Conservation (phyloP, 768 basidiomycete species). For the Lactarius indigo region DNA sequence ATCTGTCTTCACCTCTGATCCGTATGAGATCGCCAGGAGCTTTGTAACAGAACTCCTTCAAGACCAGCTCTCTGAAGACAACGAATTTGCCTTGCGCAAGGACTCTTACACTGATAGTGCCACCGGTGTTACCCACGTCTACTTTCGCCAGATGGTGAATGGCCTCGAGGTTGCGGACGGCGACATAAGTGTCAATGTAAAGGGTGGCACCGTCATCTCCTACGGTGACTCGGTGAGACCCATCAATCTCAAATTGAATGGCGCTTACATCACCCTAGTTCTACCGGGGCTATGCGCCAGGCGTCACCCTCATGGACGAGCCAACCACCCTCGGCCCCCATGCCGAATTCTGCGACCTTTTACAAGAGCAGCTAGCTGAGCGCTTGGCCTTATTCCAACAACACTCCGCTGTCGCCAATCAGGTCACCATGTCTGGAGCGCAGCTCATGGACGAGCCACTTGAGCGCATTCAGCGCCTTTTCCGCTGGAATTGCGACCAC, state of each 20-base stretch:
- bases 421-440: slow-evolving; percentile 37
- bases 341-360: slow-evolving; percentile 49
- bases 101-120: slow-evolving; percentile 86
- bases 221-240: slow-evolving; percentile 32
- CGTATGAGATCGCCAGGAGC: slow-evolving; percentile 56
- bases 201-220: slow-evolving; percentile 12
- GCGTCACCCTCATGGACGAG: slow-evolving; percentile 30
- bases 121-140: slow-evolving; percentile 87
- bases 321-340: slow-evolving; percentile 39
- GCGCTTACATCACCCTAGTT: slow-evolving; percentile 47
- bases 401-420: slow-evolving; percentile 27
- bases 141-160: slow-evolving; percentile 78
- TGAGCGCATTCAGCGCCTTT: slow-evolving; percentile 43
- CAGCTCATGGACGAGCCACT: slow-evolving; percentile 26
- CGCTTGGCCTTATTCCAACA: slow-evolving; percentile 32
- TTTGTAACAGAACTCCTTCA: slow-evolving; percentile 54
- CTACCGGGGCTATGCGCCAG: slow-evolving; percentile 60
- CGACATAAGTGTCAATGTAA: slow-evolving; percentile 91
- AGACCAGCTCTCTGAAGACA: slow-evolving; percentile 36
- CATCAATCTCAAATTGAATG: not conserved
- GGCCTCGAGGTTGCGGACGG: slow-evolving; percentile 88
- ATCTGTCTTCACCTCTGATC: slow-evolving; percentile 37
- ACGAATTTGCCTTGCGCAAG: slow-evolving; percentile 58
- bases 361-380: slow-evolving; percentile 36
- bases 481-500: slow-evolving; percentile 55